Evolutionary conservation across 2,329 filamentous ascomycete genomes (phyloP), one percentile per base, ranked within the genome.

Genomic region (Chalaropsis thielavioides): DNA sequence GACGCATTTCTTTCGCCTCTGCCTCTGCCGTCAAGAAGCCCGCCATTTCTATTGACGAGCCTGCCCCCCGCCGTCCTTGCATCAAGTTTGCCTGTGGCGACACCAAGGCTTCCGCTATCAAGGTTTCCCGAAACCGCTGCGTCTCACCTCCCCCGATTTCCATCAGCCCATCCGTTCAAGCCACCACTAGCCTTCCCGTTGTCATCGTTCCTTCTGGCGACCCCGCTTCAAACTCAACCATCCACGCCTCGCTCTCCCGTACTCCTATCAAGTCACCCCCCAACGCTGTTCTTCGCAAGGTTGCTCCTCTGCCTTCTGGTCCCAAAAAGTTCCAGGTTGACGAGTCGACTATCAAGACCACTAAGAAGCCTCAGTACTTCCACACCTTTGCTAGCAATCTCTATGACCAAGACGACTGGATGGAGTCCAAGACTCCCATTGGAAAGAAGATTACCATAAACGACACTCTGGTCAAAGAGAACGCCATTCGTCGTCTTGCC

Each of bases 341-440:
- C 17, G 65, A 67, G 24, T 40, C 58, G 59, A 40, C 62, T n/a
- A 27, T 64, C 27, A 67, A 67, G 41, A 49, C 76, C 41, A 49
- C 76, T 41, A 67, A 77, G 49, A 82, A 86, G 68, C 79, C 79
- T 31, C 84, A 77, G 72, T 84, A 77, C 61, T 97, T 96, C 72
- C 90, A 96, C 73, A 92, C 96, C 71, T 97, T 97, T 73, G 92
- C 90, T 54, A 91, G 88, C 72, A 91, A 89, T 61, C 81, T 85
- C 66, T 80, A 87, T 49, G 84, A 90, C 66, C 88, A 94, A 68
- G 92, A 96, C 66, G 92, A 96, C 70, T 99, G 94, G 94, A 89
- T 95, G 38, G 84, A 87, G 65, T 87, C 89, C 70, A 79, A 83
- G 41, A 79, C 81, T 7, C 81, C 83, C 40, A 79, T 84, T 69